Evolutionary conservation across 129 eudicot species (phyloP).

Genomic region (Sambucus nigra): DNA sequence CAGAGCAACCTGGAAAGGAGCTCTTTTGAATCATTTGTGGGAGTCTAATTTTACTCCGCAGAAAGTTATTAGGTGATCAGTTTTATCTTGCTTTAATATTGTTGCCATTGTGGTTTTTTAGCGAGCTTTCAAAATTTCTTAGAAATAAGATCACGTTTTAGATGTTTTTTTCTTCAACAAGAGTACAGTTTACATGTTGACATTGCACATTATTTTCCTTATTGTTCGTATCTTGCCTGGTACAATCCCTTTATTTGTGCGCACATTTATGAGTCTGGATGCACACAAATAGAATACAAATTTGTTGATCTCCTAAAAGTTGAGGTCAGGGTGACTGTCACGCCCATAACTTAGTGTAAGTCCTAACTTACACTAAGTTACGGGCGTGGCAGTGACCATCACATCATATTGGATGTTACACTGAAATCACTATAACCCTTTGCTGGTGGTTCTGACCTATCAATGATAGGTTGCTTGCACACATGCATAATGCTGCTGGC

Average conservation of each 20-base stretch:
- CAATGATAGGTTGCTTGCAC: no score
- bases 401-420: no score
- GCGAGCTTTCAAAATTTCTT: slow-evolving; percentile 3
- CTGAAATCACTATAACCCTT: no score
- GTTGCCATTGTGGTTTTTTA: background rate
- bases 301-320: no score
- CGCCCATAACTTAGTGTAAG: no score
- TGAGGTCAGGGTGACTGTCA: no score
- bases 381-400: no score
- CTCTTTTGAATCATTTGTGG: slow-evolving; percentile 79
- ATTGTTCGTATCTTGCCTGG: background rate
- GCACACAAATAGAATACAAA: background rate
- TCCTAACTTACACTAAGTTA: no score
- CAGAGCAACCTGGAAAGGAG: slow-evolving; percentile 91
- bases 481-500: no score
- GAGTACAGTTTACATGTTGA: background rate
- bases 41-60: slow-evolving; percentile 96
- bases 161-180: background rate
- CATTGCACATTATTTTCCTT: background rate
- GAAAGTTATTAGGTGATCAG: slow-evolving; percentile 59
- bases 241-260: background rate
- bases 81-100: background rate
- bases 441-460: no score
- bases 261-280: no score
- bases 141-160: background rate